These are phyloP conservation scores for Penicillium occitanis DNA, from an alignment of 2,329 filamentous ascomycete genomes.

Conservation along the genomic window DNA sequence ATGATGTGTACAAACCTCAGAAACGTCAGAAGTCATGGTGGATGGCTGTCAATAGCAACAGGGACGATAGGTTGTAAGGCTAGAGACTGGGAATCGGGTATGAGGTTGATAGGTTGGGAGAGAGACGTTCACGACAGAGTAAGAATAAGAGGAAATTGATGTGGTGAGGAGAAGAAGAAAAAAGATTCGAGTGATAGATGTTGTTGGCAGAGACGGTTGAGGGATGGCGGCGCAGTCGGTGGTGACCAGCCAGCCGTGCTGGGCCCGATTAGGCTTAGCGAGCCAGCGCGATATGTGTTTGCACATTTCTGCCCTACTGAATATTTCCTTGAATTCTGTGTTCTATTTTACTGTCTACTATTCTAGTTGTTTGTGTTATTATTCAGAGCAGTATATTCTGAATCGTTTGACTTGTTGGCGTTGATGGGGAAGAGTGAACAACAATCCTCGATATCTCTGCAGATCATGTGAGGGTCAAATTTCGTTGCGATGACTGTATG, in stretches of 20 bases:
- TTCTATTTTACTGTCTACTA: background rate
- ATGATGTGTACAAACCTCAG: conserved; percentile 56
- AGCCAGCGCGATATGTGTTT: background rate
- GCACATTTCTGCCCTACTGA: conserved; percentile 2
- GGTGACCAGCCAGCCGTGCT: background rate
- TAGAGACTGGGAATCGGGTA: background rate
- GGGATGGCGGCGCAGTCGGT: conserved; percentile 15
- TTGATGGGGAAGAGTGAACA: background rate
- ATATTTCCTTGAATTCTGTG: background rate
- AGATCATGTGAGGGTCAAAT: conserved; percentile 13
- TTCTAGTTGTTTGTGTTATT: background rate
- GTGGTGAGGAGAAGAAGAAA: conserved; percentile 12
- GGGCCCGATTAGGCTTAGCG: conserved; percentile 15
- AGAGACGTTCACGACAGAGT: background rate
- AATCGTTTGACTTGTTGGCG: background rate
- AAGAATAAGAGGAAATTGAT: background rate
- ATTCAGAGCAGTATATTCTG: background rate
- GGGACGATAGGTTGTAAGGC: background rate
- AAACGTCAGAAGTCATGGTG: conserved; percentile 65
- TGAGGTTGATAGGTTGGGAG: background rate
- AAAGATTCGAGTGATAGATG: conserved; percentile 16
- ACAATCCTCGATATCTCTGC: background rate
- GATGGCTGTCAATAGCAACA: conserved; percentile 24
- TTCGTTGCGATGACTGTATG: conserved; percentile 8
- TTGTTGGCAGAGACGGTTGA: conserved; percentile 16